Conservation (phyloP, 768 basidiomycete species). For the Suillus subluteus region DNA sequence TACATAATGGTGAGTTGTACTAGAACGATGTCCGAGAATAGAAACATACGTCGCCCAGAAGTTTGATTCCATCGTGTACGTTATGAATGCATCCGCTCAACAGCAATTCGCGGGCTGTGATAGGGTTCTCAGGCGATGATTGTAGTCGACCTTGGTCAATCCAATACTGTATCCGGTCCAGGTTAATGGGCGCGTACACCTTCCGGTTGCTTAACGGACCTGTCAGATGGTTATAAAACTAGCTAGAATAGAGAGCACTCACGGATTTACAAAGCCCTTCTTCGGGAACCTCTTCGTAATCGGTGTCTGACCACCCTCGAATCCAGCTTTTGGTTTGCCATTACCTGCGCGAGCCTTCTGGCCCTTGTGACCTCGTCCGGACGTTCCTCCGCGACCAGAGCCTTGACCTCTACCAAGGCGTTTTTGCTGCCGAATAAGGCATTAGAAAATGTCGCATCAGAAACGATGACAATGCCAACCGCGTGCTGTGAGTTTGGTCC, state of each 20-base stretch:
- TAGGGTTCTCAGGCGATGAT: constrained; percentile 78
- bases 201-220: constrained; percentile 61
- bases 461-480: constrained; percentile 40
- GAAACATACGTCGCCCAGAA: constrained; percentile 76
- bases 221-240: constrained; percentile 6
- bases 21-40: constrained; percentile 7
- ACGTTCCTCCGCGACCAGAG: constrained; percentile 88
- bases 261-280: constrained; percentile 93
- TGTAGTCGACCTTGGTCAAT: constrained; percentile 82
- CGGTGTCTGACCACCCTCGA: constrained; percentile 97
- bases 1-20: constrained; percentile 29
- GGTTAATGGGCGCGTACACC: constrained; percentile 80
- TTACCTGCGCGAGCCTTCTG: constrained; percentile 92
- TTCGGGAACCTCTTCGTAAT: constrained; percentile 91
- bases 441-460: constrained; percentile 6
- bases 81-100: constrained; percentile 87
- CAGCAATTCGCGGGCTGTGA: constrained; percentile 86
- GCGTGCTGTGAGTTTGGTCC: constrained; percentile 69
- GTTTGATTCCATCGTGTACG: constrained; percentile 88
- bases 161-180: constrained; percentile 90
- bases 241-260: constrained; percentile 35
- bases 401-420: constrained; percentile 94
- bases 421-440: constrained; percentile 67
- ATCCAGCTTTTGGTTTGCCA: constrained; percentile 79
- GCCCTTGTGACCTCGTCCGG: constrained; percentile 94